Base-by-base conservation (phyloP, 2,329 filamentous ascomycete genomes). In the Ophioceras dolichostomum region DNA sequence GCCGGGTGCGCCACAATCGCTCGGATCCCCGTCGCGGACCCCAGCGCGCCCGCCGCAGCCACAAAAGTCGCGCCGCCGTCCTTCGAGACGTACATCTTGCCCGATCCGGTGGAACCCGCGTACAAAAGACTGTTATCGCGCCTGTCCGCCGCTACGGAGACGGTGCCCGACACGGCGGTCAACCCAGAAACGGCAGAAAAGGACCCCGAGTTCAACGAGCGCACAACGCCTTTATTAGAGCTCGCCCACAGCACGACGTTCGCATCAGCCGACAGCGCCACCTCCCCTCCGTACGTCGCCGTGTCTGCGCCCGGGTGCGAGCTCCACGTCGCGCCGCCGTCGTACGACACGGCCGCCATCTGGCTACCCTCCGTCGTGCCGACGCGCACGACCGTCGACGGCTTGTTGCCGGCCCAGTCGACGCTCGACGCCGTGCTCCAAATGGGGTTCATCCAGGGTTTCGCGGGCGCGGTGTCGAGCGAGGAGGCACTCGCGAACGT, bases 1-100 rank as follows among this genome's bases (percentile, higher is more conserved):
- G 65, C 62, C 0, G 76, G 74, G 43, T 78, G 64, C 1, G 62
- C 62, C 13, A 68, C 70, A 9, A 82, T 62, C 24, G 67, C 64
- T 28, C 74, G 74, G 39, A 80, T 57, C 14, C 57, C 50, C 2
- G 54, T 60, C 3, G 58, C 61, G n/a, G 56, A 55, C 3, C 51
- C 55, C 0, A 70, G 49, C 0, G 57, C 46, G 0, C 58, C 55
- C 0, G 44, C 53, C 2, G 56, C 55, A 7, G 55, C 49, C 4
- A 57, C 45, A 44, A 76, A 76, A 7, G 62, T 64, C 0, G 55
- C 45, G 1, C 61, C 71, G 0, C 53, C 55, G 47, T 75, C 53
- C 8, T 57, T 64, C 12, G 70, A 75, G 12, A 68, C 60, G 44
- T 73, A 75, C 45, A 76, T 67, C 12, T 19, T 19, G 4, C 46